phyloP scores from a whole-genome alignment of 208 protist genomes.

The Sergeia podlipaevii region DNA sequence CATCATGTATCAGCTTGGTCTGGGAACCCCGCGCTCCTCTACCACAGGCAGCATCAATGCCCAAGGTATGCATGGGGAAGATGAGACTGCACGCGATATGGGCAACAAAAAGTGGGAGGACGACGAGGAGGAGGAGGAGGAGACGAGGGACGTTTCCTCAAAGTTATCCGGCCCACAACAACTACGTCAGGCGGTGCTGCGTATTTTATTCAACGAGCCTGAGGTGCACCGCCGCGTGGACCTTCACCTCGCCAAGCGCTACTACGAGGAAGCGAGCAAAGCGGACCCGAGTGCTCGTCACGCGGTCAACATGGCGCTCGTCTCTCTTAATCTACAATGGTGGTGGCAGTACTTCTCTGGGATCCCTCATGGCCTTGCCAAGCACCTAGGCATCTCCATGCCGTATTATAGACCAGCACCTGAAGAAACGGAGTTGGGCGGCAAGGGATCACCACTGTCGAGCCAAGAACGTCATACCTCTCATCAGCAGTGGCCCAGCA shows the following conservation, averaged over 20 bases:
- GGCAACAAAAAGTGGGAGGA: too few relatives aligned
- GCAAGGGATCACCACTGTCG: background rate
- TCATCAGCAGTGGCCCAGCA: background rate
- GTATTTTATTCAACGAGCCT: background rate
- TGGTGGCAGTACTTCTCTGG: slow-evolving; percentile 29
- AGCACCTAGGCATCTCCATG: slow-evolving; percentile 5
- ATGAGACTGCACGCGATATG: too few relatives aligned
- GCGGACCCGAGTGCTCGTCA: background rate
- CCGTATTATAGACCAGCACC: slow-evolving; percentile 9
- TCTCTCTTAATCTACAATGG: slow-evolving; percentile 31
- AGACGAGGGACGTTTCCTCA: background rate
- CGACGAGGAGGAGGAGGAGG: background rate
- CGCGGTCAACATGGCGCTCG: slow-evolving; percentile 21
- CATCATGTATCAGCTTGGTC: slow-evolving; percentile 64
- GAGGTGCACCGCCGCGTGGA: background rate
- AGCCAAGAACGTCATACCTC: background rate
- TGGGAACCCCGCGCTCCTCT: too few relatives aligned
- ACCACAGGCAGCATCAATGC: too few relatives aligned
- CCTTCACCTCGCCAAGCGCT: slow-evolving; percentile 41
- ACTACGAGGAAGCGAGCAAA: slow-evolving; percentile 24
- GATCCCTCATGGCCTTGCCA: slow-evolving; percentile 13
- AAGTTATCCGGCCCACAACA: background rate
- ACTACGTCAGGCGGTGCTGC: background rate
- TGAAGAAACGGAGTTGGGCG: background rate
- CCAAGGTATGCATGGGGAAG: too few relatives aligned